phyloP scores from a whole-genome alignment of 306 rosid species.

The Myrica gale region DNA sequence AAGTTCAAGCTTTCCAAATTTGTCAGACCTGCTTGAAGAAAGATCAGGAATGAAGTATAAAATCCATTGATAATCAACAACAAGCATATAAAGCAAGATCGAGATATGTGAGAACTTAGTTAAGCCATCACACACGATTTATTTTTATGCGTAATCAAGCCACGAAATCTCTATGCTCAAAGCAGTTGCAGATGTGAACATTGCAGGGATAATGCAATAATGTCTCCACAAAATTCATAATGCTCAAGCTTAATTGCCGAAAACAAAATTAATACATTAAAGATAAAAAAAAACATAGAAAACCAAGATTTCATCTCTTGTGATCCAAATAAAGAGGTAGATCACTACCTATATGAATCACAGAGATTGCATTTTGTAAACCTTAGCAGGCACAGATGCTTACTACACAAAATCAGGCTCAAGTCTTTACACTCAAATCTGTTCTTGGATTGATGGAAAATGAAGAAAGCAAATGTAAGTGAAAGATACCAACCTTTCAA shows the following conservation, averaged over 20 bases:
- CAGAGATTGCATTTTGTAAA: neutral
- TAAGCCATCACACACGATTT: neutral
- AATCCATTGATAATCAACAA: neutral
- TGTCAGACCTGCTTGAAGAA: conserved; percentile 57
- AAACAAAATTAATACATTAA: neutral
- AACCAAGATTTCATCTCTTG: conserved; percentile 8
- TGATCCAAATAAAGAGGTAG: conserved; percentile 1
- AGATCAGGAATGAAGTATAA: neutral
- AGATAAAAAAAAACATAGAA: neutral
- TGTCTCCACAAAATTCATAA: neutral
- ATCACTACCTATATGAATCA: neutral
- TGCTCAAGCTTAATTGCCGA: neutral
- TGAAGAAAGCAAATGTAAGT: neutral
- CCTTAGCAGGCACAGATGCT: neutral
- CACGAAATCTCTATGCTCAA: neutral
- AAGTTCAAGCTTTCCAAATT: conserved; percentile 85
- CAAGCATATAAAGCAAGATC: neutral
- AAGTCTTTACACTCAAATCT: neutral
- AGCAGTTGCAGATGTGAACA: neutral
- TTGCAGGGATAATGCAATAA: neutral
- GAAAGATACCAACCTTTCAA: conserved; percentile 62
- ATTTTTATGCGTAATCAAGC: neutral
- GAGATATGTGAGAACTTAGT: neutral
- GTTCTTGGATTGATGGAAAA: conserved; percentile 11
- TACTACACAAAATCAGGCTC: neutral